A percentile compares a stretch with the other conserved stretches of the same genome.
phyloP scores from a whole-genome alignment of 192 early-diverging fungal species.

The Nowakowskiella sp. region DNA sequence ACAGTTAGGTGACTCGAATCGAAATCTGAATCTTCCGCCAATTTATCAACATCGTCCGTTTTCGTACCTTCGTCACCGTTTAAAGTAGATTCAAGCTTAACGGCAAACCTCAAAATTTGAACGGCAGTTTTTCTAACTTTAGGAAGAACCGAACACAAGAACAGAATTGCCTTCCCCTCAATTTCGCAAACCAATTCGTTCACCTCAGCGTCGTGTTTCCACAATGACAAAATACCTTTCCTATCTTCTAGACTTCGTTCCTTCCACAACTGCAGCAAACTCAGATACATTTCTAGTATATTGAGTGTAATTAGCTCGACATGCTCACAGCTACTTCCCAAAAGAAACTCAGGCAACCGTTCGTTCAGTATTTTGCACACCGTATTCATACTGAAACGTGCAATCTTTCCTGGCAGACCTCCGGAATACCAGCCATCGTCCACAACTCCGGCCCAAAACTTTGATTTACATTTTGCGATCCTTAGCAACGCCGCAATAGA shows the following conservation, averaged over 20 bases:
- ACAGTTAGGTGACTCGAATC: constrained; percentile 1
- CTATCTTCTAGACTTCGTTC: constrained; percentile 21
- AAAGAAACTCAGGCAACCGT: constrained; percentile 19
- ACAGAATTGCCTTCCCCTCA: constrained; percentile 66
- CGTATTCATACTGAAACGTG: constrained; percentile 21
- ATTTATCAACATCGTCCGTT: neutral
- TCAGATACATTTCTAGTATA: constrained; percentile 2
- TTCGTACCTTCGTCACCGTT: constrained; percentile 8
- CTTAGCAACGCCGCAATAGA: constrained; percentile 56
- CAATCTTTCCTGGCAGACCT: constrained; percentile 15
- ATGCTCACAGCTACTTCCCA: too few relatives aligned
- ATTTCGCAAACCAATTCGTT: constrained; percentile 55
- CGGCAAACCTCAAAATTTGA: constrained; percentile 45
- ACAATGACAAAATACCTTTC: neutral
- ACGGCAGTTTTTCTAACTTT: constrained; percentile 54
- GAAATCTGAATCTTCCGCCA: constrained; percentile 1
- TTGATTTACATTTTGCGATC: constrained; percentile 35
- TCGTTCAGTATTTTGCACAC: constrained; percentile 18
- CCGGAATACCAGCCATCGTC: neutral
- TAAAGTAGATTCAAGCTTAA: constrained; percentile 40
- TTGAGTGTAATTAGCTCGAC: neutral
- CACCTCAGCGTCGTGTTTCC: constrained; percentile 9
- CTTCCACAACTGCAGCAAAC: constrained; percentile 5
- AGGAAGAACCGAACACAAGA: constrained; percentile 51
- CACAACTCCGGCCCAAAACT: constrained; percentile 11